Percentiles rank a stretch among this genome's conserved stretches.
These are phyloP conservation scores for Spraguea lophii DNA, from an alignment of 371 early-diverging fungal species.

Conservation along the genomic window DNA sequence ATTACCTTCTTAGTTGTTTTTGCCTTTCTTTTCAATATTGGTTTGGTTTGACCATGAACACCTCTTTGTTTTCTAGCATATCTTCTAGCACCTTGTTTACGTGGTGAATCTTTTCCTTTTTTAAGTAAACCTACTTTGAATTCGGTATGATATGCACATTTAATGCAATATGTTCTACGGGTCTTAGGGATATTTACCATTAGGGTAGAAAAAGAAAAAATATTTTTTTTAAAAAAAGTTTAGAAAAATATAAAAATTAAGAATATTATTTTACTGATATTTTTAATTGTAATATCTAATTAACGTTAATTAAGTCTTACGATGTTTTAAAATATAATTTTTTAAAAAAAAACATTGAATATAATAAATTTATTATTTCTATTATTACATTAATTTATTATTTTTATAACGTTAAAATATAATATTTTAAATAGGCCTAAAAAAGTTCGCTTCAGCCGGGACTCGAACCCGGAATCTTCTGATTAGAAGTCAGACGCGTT, in stretches of 20 bases:
- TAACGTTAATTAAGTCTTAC: too few species aligned
- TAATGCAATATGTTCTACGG: conserved; percentile 39
- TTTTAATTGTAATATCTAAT: not conserved
- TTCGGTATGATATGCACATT: conserved; percentile 37
- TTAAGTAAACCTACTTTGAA: conserved; percentile 44
- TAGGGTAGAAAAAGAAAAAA: conserved; percentile 30
- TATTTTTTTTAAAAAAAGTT: conserved; percentile 4
- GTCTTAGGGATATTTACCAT: conserved; percentile 47
- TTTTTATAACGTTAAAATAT: too few species aligned
- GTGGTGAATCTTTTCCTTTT: conserved; percentile 41
- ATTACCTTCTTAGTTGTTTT: conserved; percentile 85
- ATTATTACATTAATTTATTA: too few species aligned
- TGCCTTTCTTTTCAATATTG: conserved; percentile 45
- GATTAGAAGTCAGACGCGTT: conserved; percentile 25
- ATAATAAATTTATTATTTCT: too few species aligned
- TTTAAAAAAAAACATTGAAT: too few species aligned
- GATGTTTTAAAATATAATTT: too few species aligned
- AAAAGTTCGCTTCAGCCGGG: conserved; percentile 13
- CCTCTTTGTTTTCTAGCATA: conserved; percentile 45
- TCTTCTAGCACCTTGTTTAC: conserved; percentile 43
- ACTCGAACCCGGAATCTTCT: conserved; percentile 23
- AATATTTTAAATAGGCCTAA: too few species aligned
- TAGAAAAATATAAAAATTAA: not conserved
- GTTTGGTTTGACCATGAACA: conserved; percentile 46
- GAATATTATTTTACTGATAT: not conserved